These are phyloP conservation scores for Zygnema circumcarinatum DNA, from an alignment of 139 green algal genomes.

Conservation along the genomic window DNA sequence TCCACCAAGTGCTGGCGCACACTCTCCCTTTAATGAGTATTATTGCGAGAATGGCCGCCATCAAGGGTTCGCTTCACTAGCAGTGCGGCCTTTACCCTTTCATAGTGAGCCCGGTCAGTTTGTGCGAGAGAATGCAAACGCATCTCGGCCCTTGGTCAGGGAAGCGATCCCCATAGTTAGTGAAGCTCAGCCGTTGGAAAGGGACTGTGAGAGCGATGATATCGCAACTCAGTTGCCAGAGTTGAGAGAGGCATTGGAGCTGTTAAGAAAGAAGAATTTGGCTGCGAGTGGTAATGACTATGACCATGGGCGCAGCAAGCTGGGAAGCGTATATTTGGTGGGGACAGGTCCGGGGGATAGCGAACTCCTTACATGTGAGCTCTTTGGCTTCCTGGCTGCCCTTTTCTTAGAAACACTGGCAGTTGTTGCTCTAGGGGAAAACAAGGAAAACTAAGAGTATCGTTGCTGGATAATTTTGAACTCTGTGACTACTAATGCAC, in stretches of 20 bases:
- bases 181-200: not conserved
- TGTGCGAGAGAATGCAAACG: not conserved
- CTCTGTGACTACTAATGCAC: too few species aligned
- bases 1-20: not conserved
- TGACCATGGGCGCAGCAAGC: not conserved
- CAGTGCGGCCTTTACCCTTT: not conserved
- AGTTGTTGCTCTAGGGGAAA: too few species aligned
- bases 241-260: constrained; percentile 19
- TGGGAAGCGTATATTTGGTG: constrained; percentile 84
- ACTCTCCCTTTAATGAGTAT: constrained; percentile 18
- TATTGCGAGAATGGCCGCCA: not conserved
- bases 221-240: constrained; percentile 45
- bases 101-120: not conserved
- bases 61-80: not conserved
- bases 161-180: not conserved
- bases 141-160: not conserved
- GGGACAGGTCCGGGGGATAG: constrained; percentile 96
- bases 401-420: too few species aligned
- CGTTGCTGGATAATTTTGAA: too few species aligned
- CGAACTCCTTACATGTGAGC: constrained; percentile 81
- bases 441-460: too few species aligned
- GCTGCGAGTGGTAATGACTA: not conserved
- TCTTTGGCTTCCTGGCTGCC: not conserved
- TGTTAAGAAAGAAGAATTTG: constrained; percentile 35
- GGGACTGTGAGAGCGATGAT: not conserved